These are phyloP conservation scores for Trichoderma koningii DNA, from an alignment of 2,329 filamentous ascomycete genomes.

Conservation along the genomic window DNA sequence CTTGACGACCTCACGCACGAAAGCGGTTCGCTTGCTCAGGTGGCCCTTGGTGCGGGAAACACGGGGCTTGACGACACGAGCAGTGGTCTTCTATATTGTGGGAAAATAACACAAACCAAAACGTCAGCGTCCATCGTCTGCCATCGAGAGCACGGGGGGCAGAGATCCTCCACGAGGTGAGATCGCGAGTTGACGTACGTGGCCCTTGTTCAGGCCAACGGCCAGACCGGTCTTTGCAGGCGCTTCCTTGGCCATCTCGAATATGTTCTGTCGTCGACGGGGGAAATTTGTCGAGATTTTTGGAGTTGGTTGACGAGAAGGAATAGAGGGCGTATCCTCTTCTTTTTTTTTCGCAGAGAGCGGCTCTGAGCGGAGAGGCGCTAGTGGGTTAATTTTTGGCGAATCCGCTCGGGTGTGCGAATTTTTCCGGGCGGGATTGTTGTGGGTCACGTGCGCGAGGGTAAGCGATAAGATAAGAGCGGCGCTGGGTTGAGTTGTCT, in stretches of 20 bases:
- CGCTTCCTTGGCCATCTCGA: constrained; percentile 62
- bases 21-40: constrained; percentile 93
- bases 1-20: constrained; percentile 96
- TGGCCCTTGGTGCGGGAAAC: constrained; percentile 90
- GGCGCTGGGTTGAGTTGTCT: neutral
- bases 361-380: neutral
- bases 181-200: constrained; percentile 61
- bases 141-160: constrained; percentile 42
- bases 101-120: neutral
- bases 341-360: neutral
- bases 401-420: constrained; percentile 25
- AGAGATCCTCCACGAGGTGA: constrained; percentile 77
- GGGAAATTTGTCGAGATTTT: constrained; percentile 22
- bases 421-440: constrained; percentile 30
- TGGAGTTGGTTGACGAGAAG: constrained; percentile 34
- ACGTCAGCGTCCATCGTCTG: constrained; percentile 66
- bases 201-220: constrained; percentile 64
- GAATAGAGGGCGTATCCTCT: constrained; percentile 19
- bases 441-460: constrained; percentile 40
- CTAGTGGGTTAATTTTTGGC: constrained; percentile 30
- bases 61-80: constrained; percentile 74
- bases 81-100: constrained; percentile 72
- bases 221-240: constrained; percentile 60
- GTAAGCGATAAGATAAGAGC: constrained; percentile 29
- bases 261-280: constrained; percentile 33